These are phyloP conservation scores for Viridothelium virens DNA, from an alignment of 495 filamentous ascomycete genomes.

Conservation along the genomic window DNA sequence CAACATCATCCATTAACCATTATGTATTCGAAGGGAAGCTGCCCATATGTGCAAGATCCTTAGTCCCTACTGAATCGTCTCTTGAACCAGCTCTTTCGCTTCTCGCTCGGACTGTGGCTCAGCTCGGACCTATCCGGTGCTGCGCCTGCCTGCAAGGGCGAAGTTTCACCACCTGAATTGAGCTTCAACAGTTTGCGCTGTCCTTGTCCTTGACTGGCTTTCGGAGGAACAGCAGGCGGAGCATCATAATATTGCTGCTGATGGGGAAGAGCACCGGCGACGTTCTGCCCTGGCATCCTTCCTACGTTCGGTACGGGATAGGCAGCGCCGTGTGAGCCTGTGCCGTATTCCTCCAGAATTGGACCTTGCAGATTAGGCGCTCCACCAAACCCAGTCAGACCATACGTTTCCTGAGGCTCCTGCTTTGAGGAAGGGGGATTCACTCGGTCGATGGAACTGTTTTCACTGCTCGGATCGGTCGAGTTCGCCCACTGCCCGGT, in stretches of 20 bases:
- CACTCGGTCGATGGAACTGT: slow-evolving; percentile 76
- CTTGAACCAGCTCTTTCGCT: slow-evolving; percentile 84
- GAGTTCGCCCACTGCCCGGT: slow-evolving; percentile 68
- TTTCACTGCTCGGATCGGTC: slow-evolving; percentile 83
- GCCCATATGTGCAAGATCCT: slow-evolving; percentile 2
- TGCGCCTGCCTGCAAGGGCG: background rate
- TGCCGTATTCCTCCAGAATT: slow-evolving; percentile 35
- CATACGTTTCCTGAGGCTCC: slow-evolving; percentile 41
- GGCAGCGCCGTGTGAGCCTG: slow-evolving; percentile 25
- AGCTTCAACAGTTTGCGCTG: slow-evolving; percentile 32
- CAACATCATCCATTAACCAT: slow-evolving; percentile 7
- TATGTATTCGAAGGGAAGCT: slow-evolving; percentile 3
- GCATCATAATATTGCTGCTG: slow-evolving; percentile 4
- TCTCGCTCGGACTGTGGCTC: slow-evolving; percentile 43
- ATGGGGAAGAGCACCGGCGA: background rate
- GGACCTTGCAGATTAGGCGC: slow-evolving; percentile 36
- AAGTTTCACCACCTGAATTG: slow-evolving; percentile 12
- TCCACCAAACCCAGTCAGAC: slow-evolving; percentile 45
- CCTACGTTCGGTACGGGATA: slow-evolving; percentile 11
- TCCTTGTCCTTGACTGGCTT: slow-evolving; percentile 18
- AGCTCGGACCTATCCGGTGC: slow-evolving; percentile 25
- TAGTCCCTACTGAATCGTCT: slow-evolving; percentile 59
- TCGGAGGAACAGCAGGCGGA: slow-evolving; percentile 17
- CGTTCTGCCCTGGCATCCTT: slow-evolving; percentile 5
- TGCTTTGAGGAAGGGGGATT: slow-evolving; percentile 38